phyloP scores from a whole-genome alignment of 2,329 filamentous ascomycete genomes.

The Diaporthe vexans region DNA sequence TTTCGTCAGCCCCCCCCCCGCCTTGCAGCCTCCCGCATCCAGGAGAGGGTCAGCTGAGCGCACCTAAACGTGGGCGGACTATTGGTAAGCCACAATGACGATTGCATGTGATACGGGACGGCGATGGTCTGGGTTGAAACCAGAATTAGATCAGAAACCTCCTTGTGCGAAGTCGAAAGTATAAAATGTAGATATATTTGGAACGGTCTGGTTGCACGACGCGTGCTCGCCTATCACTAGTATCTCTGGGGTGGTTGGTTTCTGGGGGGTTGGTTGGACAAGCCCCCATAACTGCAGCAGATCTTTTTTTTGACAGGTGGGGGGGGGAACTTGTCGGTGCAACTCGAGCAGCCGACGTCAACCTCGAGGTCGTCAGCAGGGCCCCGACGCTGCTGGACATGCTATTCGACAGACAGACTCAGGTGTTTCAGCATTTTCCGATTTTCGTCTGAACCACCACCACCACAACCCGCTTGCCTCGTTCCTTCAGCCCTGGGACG shows the following conservation, averaged over 20 bases:
- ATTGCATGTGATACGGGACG: neutral
- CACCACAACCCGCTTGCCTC: neutral
- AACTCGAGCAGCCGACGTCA: neutral
- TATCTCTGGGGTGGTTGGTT: neutral
- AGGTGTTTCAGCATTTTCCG: conserved; percentile 27
- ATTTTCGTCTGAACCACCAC: conserved; percentile 22
- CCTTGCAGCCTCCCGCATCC: neutral
- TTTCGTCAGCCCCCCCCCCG: neutral
- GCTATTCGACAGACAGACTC: neutral
- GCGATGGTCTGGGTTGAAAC: neutral
- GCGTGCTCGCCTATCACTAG: neutral
- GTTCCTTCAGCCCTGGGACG: conserved; percentile 25
- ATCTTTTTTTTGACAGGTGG: neutral
- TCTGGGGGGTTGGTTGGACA: neutral
- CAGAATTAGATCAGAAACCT: neutral
- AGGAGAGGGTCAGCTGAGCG: conserved; percentile 11
- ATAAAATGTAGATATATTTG: conserved; percentile 15
- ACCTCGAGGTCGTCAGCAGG: neutral
- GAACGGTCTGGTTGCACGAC: conserved; percentile 11
- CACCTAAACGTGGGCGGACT: neutral
- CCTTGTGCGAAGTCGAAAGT: neutral
- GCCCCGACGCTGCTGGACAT: neutral
- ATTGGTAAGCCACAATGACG: conserved; percentile 19
- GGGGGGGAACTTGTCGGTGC: neutral
- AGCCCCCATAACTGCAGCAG: neutral